Evolutionary conservation across 2,329 filamentous ascomycete genomes (phyloP).

Genomic region (Pseudogymnoascus sp.): DNA sequence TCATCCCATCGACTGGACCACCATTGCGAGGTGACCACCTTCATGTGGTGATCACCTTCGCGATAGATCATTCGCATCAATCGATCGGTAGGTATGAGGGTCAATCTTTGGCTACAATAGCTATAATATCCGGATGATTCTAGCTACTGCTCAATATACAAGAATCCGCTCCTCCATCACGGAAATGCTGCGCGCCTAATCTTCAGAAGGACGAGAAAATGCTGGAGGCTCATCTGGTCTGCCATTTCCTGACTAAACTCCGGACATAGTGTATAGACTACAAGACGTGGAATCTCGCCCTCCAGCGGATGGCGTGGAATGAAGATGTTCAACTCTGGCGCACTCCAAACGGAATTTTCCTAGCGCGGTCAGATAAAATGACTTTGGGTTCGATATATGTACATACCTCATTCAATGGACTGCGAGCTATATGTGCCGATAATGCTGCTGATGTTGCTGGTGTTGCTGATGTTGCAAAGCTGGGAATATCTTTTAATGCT

Average conservation of each 20-base stretch:
- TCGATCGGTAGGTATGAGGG: not conserved
- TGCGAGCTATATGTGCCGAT: not conserved
- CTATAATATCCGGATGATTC: slow-evolving; percentile 12
- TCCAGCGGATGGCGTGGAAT: slow-evolving; percentile 14
- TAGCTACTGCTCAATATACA: slow-evolving; percentile 10
- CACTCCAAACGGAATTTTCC: not conserved
- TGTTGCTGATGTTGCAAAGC: not conserved
- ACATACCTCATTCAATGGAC: not conserved
- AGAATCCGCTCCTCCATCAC: slow-evolving; percentile 10
- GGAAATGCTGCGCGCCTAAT: slow-evolving; percentile 10
- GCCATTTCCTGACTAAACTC: not conserved
- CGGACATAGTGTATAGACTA: not conserved
- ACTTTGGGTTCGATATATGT: not conserved
- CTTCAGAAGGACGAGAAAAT: slow-evolving; percentile 9
- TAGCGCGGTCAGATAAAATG: not conserved
- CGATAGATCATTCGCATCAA: not conserved
- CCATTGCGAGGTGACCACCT: not conserved
- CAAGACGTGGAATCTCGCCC: slow-evolving; percentile 11
- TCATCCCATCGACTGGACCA: slow-evolving; percentile 4
- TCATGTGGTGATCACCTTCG: not conserved
- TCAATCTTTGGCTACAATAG: slow-evolving; percentile 6
- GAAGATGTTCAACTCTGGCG: slow-evolving; percentile 12
- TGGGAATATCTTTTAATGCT: not conserved
- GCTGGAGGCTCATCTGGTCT: slow-evolving; percentile 1
- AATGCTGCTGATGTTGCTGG: not conserved